Evolutionary conservation across 73 alveolate species (phyloP).

Genomic region (Paramecium pentaurelia): DNA sequence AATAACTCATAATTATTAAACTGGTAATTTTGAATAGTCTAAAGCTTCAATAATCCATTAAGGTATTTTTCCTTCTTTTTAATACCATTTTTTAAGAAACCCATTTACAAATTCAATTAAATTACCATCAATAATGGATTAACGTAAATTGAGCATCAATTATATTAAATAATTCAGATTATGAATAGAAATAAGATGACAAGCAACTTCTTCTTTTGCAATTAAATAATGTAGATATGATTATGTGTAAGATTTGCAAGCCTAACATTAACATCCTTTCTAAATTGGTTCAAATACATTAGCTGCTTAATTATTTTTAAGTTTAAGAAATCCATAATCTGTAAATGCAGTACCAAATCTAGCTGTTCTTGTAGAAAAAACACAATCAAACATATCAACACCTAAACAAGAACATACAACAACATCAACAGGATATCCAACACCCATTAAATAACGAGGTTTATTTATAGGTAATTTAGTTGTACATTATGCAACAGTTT

Average conservation of each 20-base stretch:
- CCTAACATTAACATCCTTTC: conserved; percentile 88
- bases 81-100: not conserved
- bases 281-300: conserved; percentile 91
- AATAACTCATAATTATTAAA: not conserved
- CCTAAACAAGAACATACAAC: conserved; percentile 98
- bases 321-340: conserved; percentile 86
- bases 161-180: conserved; percentile 80
- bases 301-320: conserved; percentile 71
- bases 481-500: conserved; percentile 90
- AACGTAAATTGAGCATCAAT: conserved; percentile 81
- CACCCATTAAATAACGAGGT: conserved; percentile 99
- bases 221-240: conserved; percentile 80
- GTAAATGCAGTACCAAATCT: conserved; percentile 98
- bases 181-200: conserved; percentile 90
- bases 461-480: conserved; percentile 93
- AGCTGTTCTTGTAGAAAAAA: conserved; percentile 97
- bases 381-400: conserved; percentile 99
- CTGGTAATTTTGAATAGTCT: not conserved
- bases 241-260: conserved; percentile 91
- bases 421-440: conserved; percentile 99
- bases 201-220: conserved; percentile 83
- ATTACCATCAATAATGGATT: conserved; percentile 78
- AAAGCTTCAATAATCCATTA: conserved; percentile 13
- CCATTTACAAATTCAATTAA: conserved; percentile 78
- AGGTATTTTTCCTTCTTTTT: not conserved